Percentiles rank a stretch among this genome's conserved stretches.
Evolutionary conservation across 2,329 filamentous ascomycete genomes (phyloP).

Genomic region (Apiospora rasikravindrae): DNA sequence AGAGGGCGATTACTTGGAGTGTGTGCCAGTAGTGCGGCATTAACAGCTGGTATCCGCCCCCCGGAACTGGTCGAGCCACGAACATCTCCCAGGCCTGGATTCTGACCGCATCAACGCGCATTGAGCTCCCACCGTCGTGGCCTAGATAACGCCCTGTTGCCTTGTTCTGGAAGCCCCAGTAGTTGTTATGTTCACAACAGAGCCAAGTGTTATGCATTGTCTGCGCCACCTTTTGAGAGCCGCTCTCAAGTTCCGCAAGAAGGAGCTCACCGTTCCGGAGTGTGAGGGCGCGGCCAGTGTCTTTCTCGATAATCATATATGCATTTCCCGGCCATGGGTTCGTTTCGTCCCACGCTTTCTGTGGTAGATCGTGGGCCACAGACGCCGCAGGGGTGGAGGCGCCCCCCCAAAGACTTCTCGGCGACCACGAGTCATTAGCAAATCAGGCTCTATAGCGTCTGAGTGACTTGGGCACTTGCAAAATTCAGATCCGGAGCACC

Average conservation of each 20-base stretch:
- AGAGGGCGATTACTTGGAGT: background rate
- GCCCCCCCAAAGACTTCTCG: background rate
- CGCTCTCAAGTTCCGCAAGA: background rate
- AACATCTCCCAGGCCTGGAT: background rate
- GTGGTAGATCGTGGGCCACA: background rate
- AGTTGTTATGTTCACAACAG: slow-evolving; percentile 15
- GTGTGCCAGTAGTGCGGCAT: slow-evolving; percentile 12
- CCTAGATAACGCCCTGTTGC: slow-evolving; percentile 5
- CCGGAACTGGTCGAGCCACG: slow-evolving; percentile 5
- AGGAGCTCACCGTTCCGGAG: slow-evolving; percentile 4
- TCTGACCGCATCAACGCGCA: background rate
- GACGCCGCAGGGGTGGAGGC: background rate
- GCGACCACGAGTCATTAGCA: background rate
- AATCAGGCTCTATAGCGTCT: slow-evolving; percentile 10
- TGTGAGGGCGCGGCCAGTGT: background rate
- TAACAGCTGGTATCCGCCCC: slow-evolving; percentile 2
- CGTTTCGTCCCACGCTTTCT: slow-evolving; percentile 3
- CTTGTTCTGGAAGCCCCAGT: slow-evolving; percentile 15
- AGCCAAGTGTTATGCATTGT: slow-evolving; percentile 12
- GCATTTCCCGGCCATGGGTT: slow-evolving; percentile 12
- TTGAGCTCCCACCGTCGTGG: slow-evolving; percentile 5
- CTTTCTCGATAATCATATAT: slow-evolving; percentile 12
- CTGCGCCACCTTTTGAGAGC: background rate
- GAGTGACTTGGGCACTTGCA: slow-evolving; percentile 6
- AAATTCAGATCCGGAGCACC: background rate